phyloP scores from a whole-genome alignment of 192 early-diverging fungal genomes.

The Umbelopsis isabellina region DNA sequence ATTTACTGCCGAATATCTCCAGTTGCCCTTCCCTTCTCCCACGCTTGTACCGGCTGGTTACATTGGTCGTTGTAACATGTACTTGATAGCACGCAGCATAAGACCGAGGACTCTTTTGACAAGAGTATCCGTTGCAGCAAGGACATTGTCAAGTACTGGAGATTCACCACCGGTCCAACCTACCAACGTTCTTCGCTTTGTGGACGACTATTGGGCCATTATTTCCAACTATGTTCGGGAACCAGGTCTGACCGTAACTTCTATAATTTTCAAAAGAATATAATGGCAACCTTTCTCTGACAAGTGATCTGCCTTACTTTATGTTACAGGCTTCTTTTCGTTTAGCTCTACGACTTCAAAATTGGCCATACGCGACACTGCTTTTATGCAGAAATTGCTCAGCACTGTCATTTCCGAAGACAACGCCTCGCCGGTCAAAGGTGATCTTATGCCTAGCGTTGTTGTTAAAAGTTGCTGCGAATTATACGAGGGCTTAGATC shows the following conservation, averaged over 20 bases:
- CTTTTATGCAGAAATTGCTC: conserved; percentile 44
- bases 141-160: neutral
- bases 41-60: neutral
- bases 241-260: conserved; percentile 40
- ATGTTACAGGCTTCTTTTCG: conserved; percentile 22
- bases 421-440: conserved; percentile 39
- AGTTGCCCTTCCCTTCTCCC: conserved; percentile 3
- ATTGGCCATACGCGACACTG: conserved; percentile 33
- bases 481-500: conserved; percentile 56
- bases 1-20: neutral
- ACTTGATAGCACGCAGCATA: conserved; percentile 7
- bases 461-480: conserved; percentile 60
- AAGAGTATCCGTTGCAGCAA: neutral
- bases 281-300: neutral
- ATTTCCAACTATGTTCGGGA: conserved; percentile 47
- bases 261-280: conserved; percentile 26
- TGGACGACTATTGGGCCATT: conserved; percentile 48
- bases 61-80: conserved; percentile 4
- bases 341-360: conserved; percentile 21
- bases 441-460: conserved; percentile 52
- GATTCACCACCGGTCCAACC: conserved; percentile 26
- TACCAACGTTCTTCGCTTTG: conserved; percentile 19
- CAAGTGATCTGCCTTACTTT: neutral
- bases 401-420: conserved; percentile 48
- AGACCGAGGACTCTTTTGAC: neutral